Percentiles rank a stretch among this genome's conserved stretches.
Evolutionary conservation across 371 early-diverging fungal species (phyloP).

Genomic region (Mucor ambiguus): DNA sequence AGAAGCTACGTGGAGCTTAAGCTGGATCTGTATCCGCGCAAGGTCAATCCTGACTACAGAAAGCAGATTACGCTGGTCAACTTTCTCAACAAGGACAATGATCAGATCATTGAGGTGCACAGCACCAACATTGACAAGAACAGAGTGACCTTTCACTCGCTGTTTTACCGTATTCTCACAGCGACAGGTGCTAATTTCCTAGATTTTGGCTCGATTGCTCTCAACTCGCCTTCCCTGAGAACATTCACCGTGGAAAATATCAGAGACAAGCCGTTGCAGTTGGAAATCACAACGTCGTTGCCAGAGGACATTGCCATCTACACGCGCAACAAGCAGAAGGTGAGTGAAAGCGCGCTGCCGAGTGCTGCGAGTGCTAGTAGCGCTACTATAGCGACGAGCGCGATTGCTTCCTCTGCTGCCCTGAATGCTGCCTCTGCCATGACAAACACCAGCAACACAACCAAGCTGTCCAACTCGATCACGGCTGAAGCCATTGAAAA

Average conservation of each 20-base stretch:
- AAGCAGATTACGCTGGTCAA: constrained; percentile 96
- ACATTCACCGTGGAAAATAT: constrained; percentile 89
- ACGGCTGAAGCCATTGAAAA: constrained; percentile 23
- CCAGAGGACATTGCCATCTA: constrained; percentile 72
- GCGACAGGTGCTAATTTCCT: constrained; percentile 90
- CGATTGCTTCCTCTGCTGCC: not conserved
- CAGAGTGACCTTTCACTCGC: constrained; percentile 93
- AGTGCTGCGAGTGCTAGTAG: not conserved
- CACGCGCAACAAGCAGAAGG: constrained; percentile 34
- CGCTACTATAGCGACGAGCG: not conserved
- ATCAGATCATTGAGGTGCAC: constrained; percentile 88
- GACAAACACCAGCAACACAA: not conserved
- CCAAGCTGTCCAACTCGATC: constrained; percentile 13
- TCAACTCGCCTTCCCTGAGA: constrained; percentile 82
- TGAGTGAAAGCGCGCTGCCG: not conserved
- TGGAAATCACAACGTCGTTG: constrained; percentile 69
- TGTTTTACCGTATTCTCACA: constrained; percentile 94
- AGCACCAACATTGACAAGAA: constrained; percentile 96
- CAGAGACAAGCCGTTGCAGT: constrained; percentile 52
- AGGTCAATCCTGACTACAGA: constrained; percentile 95
- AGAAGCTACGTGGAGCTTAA: constrained; percentile 82
- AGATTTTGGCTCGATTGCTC: constrained; percentile 88
- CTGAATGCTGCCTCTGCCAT: not conserved
- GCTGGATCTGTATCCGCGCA: constrained; percentile 96
- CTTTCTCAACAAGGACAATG: constrained; percentile 85